phyloP scores from a whole-genome alignment of 257 asterid species.

The Misopates orontium region DNA sequence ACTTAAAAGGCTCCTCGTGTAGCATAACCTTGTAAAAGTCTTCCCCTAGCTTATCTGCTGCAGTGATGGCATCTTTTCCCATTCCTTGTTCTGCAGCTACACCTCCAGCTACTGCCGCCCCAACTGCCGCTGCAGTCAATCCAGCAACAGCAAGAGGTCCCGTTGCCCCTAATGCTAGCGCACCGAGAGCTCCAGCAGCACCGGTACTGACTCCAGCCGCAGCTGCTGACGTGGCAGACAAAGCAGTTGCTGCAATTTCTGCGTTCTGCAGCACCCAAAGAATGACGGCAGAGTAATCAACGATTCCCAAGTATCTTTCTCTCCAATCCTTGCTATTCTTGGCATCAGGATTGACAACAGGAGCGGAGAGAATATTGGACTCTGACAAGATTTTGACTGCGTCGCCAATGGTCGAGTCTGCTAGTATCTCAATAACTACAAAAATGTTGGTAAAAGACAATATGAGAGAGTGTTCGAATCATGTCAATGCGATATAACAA shows the following conservation, averaged over 20 bases:
- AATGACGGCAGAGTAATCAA: conserved; percentile 80
- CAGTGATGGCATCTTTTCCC: conserved; percentile 64
- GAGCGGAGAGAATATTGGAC: conserved; percentile 83
- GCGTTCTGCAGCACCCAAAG: conserved; percentile 89
- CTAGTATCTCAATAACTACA: conserved; percentile 73
- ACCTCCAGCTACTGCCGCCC: conserved; percentile 88
- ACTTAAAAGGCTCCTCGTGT: conserved; percentile 89
- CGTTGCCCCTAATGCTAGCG: conserved; percentile 71
- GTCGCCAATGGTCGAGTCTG: conserved; percentile 63
- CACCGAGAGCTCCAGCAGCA: conserved; percentile 81
- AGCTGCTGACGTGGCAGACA: conserved; percentile 73
- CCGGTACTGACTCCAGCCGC: conserved; percentile 85
- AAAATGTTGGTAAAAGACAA: neutral
- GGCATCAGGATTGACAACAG: conserved; percentile 58
- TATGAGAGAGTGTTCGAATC: neutral
- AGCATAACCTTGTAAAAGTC: conserved; percentile 88
- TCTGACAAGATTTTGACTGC: conserved; percentile 74
- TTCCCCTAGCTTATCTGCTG: conserved; percentile 69
- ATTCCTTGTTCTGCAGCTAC: conserved; percentile 63
- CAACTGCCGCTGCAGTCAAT: conserved; percentile 67
- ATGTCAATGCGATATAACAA: neutral
- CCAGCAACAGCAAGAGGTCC: conserved; percentile 83
- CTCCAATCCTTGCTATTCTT: conserved; percentile 60
- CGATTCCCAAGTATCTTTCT: conserved; percentile 64
- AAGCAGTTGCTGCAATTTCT: conserved; percentile 75